Evolutionary conservation across 345 rosid genomes (phyloP).

Genomic region (Conringia planisiliqua): DNA sequence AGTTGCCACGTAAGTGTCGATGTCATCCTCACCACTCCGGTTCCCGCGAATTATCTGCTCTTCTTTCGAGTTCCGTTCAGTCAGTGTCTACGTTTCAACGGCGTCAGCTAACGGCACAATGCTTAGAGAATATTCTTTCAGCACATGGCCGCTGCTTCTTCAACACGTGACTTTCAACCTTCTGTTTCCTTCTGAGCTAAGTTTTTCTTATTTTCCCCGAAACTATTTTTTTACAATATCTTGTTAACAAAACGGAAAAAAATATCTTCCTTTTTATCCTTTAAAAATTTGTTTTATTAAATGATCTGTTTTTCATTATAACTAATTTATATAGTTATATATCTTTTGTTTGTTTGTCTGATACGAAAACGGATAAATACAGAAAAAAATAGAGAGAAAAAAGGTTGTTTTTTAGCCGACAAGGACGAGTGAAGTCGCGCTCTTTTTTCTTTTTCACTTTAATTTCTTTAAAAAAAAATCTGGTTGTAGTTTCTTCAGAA

Average conservation of each 20-base stretch:
- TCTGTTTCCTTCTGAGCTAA: constrained; percentile 26
- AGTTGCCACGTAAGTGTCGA: constrained; percentile 2
- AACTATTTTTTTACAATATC: neutral
- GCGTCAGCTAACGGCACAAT: constrained; percentile 20
- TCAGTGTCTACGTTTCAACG: neutral
- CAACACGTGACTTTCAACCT: constrained; percentile 26
- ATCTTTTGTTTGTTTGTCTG: neutral
- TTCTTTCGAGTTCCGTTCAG: neutral
- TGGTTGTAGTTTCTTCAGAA: constrained; percentile 14
- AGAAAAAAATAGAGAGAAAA: neutral
- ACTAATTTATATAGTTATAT: neutral
- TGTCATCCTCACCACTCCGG: neutral
- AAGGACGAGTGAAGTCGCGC: constrained; percentile 22
- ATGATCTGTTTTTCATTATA: neutral
- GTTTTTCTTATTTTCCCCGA: constrained; percentile 1
- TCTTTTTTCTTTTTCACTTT: neutral
- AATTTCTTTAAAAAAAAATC: neutral
- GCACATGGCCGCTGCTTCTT: constrained; percentile 24
- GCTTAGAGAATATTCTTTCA: constrained; percentile 27
- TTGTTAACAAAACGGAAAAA: neutral
- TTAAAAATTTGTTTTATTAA: neutral
- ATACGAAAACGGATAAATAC: constrained; percentile 5
- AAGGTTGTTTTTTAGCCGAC: constrained; percentile 12
- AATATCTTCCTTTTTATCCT: neutral
- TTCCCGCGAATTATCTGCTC: neutral